Evolutionary conservation across 306 rosid species (phyloP).

Genomic region (Fagus sylvatica): DNA sequence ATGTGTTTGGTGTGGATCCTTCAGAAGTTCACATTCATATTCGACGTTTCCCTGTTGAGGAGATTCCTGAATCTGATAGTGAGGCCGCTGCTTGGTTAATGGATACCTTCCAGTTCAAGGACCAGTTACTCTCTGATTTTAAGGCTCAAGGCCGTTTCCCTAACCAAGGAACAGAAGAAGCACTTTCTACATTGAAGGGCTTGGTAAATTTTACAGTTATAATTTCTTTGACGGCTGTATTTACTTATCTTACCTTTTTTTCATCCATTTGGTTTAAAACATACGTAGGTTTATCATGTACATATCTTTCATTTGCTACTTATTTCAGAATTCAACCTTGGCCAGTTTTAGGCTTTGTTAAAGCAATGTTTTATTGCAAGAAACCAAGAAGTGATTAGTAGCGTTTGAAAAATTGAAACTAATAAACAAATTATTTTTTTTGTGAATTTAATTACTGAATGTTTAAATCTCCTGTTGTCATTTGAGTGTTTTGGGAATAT

Average conservation of each 20-base stretch:
- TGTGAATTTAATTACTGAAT: conserved; percentile 23
- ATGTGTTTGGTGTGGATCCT: conserved; percentile 86
- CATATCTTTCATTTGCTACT: conserved; percentile 75
- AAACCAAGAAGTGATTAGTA: conserved; percentile 36
- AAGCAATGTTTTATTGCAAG: conserved; percentile 44
- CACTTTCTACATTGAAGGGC: conserved; percentile 60
- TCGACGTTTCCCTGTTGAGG: conserved; percentile 56
- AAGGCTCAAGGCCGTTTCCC: conserved; percentile 67
- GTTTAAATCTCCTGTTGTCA: conserved; percentile 19
- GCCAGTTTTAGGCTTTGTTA: conserved; percentile 50
- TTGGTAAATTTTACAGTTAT: conserved; percentile 43
- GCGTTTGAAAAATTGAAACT: conserved; percentile 13
- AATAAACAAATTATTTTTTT: conserved; percentile 25
- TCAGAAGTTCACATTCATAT: conserved; percentile 90
- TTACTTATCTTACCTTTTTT: conserved; percentile 60
- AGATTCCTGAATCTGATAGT: conserved; percentile 59
- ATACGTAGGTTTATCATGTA: conserved; percentile 72
- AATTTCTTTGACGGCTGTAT: conserved; percentile 50
- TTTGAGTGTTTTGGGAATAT: conserved; percentile 4
- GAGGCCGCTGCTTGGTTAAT: conserved; percentile 75
- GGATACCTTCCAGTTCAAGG: conserved; percentile 52
- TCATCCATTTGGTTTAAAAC: conserved; percentile 71
- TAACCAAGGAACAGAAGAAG: conserved; percentile 42
- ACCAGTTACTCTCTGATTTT: conserved; percentile 61
- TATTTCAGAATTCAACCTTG: conserved; percentile 46